Percentiles rank a stretch among this genome's conserved stretches.
Evolutionary conservation across 768 basidiomycete species (phyloP).

Genomic region (Mycena haematopus): DNA sequence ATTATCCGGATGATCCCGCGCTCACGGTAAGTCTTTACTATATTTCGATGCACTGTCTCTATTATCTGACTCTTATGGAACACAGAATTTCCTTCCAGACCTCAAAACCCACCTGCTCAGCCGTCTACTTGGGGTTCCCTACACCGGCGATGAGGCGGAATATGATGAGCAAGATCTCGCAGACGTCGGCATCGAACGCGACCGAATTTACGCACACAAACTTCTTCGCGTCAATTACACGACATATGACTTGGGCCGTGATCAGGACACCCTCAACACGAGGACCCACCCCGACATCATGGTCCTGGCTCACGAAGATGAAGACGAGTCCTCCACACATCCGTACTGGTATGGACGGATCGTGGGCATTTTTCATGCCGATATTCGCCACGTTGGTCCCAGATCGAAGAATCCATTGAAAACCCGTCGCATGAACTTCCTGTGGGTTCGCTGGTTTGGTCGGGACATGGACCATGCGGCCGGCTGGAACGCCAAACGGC

Average conservation of each 20-base stretch:
- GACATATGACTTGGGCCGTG: slow-evolving; percentile 5
- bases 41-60: background rate
- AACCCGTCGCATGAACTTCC: slow-evolving; percentile 1
- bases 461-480: background rate
- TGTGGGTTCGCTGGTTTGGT: slow-evolving; percentile 4
- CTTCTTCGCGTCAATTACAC: no score
- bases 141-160: background rate
- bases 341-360: slow-evolving; percentile 10
- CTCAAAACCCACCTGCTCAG: slow-evolving; percentile 2
- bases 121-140: background rate
- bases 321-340: background rate
- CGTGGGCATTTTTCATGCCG: slow-evolving; percentile 4
- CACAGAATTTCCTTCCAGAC: background rate
- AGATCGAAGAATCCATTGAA: background rate
- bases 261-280: slow-evolving; percentile 8
- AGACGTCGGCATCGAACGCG: slow-evolving; percentile 3
- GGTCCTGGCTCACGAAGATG: slow-evolving; percentile 2
- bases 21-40: background rate
- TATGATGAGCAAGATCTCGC: background rate
- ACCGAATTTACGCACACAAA: slow-evolving; percentile 6
- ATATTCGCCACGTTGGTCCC: slow-evolving; percentile 3
- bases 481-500: background rate
- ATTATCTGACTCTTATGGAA: no score
- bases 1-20: slow-evolving; percentile 1
- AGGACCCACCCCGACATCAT: slow-evolving; percentile 1